Evolutionary conservation across 2,329 filamentous ascomycete species (phyloP).

Genomic region (Colletotrichum costaricense): DNA sequence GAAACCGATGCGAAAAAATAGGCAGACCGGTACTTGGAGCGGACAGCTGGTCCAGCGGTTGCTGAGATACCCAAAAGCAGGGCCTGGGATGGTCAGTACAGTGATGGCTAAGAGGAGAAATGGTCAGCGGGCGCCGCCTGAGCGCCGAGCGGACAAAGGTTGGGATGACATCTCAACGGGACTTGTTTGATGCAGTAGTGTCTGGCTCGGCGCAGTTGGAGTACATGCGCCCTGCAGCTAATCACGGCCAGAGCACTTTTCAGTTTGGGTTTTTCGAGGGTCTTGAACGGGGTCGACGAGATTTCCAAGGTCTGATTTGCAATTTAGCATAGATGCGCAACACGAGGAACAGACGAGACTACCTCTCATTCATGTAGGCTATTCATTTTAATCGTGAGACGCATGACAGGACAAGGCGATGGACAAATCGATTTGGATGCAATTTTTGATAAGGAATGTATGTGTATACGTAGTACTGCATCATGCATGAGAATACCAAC

Average conservation of each 20-base stretch:
- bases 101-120: neutral
- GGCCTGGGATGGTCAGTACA: neutral
- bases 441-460: neutral
- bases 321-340: neutral
- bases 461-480: neutral
- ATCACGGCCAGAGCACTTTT: neutral
- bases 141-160: slow-evolving; percentile 13
- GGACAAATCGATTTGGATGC: neutral
- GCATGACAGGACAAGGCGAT: neutral
- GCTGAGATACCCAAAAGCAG: slow-evolving; percentile 4
- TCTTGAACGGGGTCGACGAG: neutral
- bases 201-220: neutral
- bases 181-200: neutral
- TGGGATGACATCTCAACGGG: slow-evolving; percentile 21
- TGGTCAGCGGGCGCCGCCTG: slow-evolving; percentile 1
- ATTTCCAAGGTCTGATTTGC: neutral
- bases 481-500: neutral
- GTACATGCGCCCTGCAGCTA: neutral
- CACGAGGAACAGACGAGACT: neutral
- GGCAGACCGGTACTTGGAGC: neutral
- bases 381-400: neutral
- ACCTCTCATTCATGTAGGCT: neutral
- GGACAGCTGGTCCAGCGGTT: neutral
- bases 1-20: neutral
- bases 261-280: neutral